Evolutionary conservation across 2,329 filamentous ascomycete species (phyloP).

Genomic region (Sarocladiaceae sp.): DNA sequence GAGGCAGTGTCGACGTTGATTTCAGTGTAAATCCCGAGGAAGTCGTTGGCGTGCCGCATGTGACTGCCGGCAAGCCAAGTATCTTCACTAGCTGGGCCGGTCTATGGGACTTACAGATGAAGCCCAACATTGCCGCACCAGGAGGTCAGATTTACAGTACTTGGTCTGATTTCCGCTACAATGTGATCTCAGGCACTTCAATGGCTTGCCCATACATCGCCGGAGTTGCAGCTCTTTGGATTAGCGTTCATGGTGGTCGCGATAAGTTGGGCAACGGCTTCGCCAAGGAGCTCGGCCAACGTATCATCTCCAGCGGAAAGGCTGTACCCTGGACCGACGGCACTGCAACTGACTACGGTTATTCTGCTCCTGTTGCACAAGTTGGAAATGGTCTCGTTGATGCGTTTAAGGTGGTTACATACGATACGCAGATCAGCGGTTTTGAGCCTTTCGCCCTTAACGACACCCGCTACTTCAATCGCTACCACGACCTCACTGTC

Average conservation of each 20-base stretch:
- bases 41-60: conserved; percentile 17
- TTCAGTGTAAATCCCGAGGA: conserved; percentile 11
- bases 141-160: conserved; percentile 11
- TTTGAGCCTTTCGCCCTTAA: conserved; percentile 36
- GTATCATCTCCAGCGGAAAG: conserved; percentile 27
- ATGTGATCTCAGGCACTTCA: conserved; percentile 39
- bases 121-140: conserved; percentile 12
- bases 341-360: conserved; percentile 9
- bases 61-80: conserved; percentile 22
- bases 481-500: conserved; percentile 20
- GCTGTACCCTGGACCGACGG: conserved; percentile 17
- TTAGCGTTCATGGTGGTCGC: conserved; percentile 25
- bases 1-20: neutral
- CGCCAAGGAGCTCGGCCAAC: conserved; percentile 20
- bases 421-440: conserved; percentile 29
- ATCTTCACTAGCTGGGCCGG: conserved; percentile 8
- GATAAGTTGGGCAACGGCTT: conserved; percentile 22
- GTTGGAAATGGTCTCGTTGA: conserved; percentile 36
- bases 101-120: conserved; percentile 11
- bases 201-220: conserved; percentile 43
- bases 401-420: conserved; percentile 36
- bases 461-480: conserved; percentile 33
- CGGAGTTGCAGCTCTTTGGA: conserved; percentile 32
- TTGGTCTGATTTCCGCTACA: conserved; percentile 14
- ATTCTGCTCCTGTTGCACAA: conserved; percentile 33